Conservation (phyloP, 2,329 filamentous ascomycete species). For the Hymenotorrendiella dingleyae region DNA sequence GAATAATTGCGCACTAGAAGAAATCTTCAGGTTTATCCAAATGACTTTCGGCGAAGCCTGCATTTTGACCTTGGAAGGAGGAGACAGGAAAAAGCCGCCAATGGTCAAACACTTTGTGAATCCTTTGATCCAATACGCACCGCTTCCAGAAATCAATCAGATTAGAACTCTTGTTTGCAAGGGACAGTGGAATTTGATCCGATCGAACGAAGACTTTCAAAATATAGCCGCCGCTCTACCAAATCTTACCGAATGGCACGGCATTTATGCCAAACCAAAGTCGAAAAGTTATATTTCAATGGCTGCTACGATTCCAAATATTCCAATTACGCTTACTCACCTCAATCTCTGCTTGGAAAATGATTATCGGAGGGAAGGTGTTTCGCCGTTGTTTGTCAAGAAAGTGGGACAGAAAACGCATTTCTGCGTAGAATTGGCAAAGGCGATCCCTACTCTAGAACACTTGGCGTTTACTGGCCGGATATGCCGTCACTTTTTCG, state of each 20-base stretch:
- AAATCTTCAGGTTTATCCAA: conserved; percentile 60
- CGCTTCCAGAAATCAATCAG: conserved; percentile 33
- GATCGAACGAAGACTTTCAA: conserved; percentile 56
- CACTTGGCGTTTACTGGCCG: conserved; percentile 68
- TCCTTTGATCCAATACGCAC: background rate
- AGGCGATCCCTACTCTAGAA: conserved; percentile 55
- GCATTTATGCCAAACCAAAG: conserved; percentile 61
- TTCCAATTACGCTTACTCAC: conserved; percentile 54
- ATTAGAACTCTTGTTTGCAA: conserved; percentile 65
- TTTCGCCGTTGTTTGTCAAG: conserved; percentile 53
- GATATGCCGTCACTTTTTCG: conserved; percentile 64
- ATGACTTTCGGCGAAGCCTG: conserved; percentile 50
- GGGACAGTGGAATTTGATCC: conserved; percentile 72
- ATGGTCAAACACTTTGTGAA: conserved; percentile 52
- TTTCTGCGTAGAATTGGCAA: conserved; percentile 59
- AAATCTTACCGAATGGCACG: conserved; percentile 51
- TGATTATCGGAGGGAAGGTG: conserved; percentile 61
- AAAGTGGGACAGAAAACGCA: conserved; percentile 54
- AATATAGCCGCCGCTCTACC: conserved; percentile 58
- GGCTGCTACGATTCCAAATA: conserved; percentile 52
- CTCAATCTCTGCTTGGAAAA: conserved; percentile 66
- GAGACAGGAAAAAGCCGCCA: conserved; percentile 69
- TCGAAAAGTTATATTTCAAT: conserved; percentile 68
- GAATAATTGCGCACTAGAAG: conserved; percentile 64
- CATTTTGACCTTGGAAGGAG: conserved; percentile 69